Percentiles rank a stretch among this genome's conserved stretches.
Evolutionary conservation across 2,329 filamentous ascomycete genomes (phyloP).

Genomic region (Colletotrichum sp.): DNA sequence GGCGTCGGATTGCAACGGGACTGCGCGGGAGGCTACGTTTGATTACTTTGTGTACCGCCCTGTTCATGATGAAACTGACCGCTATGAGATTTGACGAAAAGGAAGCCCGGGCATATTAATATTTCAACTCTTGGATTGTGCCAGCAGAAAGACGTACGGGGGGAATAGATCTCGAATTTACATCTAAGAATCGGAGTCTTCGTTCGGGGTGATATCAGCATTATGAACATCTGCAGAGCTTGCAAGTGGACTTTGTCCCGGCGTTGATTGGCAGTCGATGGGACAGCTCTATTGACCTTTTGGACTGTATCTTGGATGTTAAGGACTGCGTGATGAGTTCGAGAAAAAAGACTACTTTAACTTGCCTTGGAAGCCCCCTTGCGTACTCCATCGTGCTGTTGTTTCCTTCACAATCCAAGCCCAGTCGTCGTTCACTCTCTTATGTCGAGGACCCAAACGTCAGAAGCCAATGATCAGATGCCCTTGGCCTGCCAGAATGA

Average conservation of each 20-base stretch:
- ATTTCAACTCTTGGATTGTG: background rate
- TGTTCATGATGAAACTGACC: slow-evolving; percentile 49
- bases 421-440: background rate
- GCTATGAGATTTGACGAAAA: slow-evolving; percentile 43
- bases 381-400: fast-evolving
- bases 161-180: background rate
- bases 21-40: slow-evolving; percentile 50
- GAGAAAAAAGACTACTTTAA: background rate
- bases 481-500: fast-evolving
- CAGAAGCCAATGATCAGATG: background rate
- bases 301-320: background rate
- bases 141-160: background rate
- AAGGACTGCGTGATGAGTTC: background rate
- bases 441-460: background rate
- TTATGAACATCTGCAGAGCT: background rate
- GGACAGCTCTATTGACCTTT: fast-evolving
- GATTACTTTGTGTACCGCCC: slow-evolving; percentile 59
- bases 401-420: background rate
- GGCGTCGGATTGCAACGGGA: slow-evolving; percentile 61
- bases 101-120: background rate
- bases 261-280: background rate
- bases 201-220: background rate
- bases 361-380: background rate
- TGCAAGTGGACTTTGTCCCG: fast-evolving
- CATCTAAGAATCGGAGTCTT: background rate